These are phyloP conservation scores for Heterobasidion irregulare DNA, from an alignment of 1,284 basidiomycete genomes.

Conservation along the genomic window DNA sequence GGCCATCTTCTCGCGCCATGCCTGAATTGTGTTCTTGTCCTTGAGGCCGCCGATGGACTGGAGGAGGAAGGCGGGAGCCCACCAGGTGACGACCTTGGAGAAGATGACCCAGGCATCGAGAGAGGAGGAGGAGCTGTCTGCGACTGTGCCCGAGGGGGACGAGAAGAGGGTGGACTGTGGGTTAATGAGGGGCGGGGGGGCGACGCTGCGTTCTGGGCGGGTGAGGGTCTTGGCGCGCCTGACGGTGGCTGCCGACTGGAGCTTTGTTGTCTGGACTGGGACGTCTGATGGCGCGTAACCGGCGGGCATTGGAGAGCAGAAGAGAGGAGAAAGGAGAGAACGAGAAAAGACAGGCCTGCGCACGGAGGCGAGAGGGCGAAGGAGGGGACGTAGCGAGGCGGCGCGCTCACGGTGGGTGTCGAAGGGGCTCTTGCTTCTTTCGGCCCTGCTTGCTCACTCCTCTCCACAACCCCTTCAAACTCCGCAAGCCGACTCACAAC, in stretches of 20 bases:
- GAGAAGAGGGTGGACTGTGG: slow-evolving; percentile 41
- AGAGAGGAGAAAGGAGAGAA: background rate
- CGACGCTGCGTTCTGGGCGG: slow-evolving; percentile 89
- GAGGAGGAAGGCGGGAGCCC: slow-evolving; percentile 82
- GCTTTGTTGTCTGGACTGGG: slow-evolving; percentile 59
- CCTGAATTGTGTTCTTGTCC: slow-evolving; percentile 74
- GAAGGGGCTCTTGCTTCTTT: background rate
- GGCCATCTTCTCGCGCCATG: slow-evolving; percentile 97
- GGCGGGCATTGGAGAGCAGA: slow-evolving; percentile 10
- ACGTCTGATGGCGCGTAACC: slow-evolving; percentile 49
- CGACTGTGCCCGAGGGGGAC: slow-evolving; percentile 20
- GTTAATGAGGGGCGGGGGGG: slow-evolving; percentile 90
- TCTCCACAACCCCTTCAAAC: background rate
- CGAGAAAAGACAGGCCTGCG: slow-evolving; percentile 10
- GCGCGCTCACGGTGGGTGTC: background rate
- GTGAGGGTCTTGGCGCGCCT: slow-evolving; percentile 92
- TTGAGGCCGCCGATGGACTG: slow-evolving; percentile 72
- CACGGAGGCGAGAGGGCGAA: background rate
- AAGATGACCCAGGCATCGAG: slow-evolving; percentile 81
- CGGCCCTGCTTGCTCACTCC: too few species aligned
- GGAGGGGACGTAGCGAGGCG: background rate
- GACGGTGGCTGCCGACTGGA: slow-evolving; percentile 48
- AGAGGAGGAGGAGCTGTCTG: slow-evolving; percentile 26
- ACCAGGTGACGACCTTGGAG: slow-evolving; percentile 78
- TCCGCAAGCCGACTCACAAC: background rate